phyloP scores from a whole-genome alignment of 2,329 filamentous ascomycete species.

The Colletotrichum lindemuthianum region DNA sequence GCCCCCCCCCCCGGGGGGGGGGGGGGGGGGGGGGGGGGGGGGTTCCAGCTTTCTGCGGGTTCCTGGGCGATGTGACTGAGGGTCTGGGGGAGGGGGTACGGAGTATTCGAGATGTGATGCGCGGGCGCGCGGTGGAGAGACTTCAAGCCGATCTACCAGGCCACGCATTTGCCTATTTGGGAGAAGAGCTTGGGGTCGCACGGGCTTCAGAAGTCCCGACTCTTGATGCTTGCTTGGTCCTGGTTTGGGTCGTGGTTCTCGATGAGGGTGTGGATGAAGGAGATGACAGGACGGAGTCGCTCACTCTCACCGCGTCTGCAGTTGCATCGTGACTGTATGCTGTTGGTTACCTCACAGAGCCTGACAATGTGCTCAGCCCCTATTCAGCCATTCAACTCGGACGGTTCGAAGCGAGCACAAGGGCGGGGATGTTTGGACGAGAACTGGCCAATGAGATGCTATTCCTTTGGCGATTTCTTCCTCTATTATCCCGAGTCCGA shows the following conservation, averaged over 20 bases:
- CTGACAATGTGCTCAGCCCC: no score
- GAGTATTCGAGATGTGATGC: not conserved
- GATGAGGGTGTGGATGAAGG: no score
- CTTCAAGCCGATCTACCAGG: not conserved
- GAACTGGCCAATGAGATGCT: constrained; percentile 2
- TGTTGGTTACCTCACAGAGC: no score
- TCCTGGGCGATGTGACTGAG: not conserved
- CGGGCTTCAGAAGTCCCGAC: no score
- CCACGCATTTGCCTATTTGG: constrained; percentile 21
- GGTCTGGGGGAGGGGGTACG: not conserved
- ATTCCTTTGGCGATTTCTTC: not conserved
- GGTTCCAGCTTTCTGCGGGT: not conserved
- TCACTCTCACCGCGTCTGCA: no score
- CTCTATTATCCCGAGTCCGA: constrained; percentile 4
- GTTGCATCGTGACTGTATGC: no score
- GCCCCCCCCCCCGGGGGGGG: no score
- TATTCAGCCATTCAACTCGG: not conserved
- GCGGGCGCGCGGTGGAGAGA: not conserved
- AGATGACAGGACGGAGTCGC: no score
- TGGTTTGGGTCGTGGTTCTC: no score
- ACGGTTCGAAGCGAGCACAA: not conserved
- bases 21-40: no score
- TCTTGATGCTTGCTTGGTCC: no score
- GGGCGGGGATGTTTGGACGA: not conserved
- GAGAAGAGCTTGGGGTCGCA: constrained; percentile 3